Evolutionary conservation across 306 rosid genomes (phyloP).

Genomic region (Notholithocarpus densiflorus): DNA sequence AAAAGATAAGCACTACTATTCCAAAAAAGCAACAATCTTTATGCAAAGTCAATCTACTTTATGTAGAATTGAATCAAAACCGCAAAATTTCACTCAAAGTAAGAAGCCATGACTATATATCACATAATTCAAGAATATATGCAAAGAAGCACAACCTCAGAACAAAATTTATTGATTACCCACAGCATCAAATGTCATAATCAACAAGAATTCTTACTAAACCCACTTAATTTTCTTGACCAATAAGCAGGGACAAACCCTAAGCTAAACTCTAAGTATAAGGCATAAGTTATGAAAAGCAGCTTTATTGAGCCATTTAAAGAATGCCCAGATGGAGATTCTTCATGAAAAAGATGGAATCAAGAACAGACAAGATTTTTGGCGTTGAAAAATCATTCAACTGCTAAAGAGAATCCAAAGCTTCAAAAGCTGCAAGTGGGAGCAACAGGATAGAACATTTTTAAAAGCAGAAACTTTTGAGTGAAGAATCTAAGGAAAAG

Average conservation of each 20-base stretch:
- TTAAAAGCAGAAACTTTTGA: background rate
- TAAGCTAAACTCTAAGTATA: slow-evolving; percentile 12
- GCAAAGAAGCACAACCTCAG: slow-evolving; percentile 24
- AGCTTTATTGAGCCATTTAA: slow-evolving; percentile 15
- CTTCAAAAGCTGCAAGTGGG: slow-evolving; percentile 34
- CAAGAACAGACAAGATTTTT: slow-evolving; percentile 16
- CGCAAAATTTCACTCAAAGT: background rate
- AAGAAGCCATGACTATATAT: background rate
- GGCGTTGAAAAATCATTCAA: slow-evolving; percentile 8
- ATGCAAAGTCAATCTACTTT: background rate
- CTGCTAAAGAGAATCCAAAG: slow-evolving; percentile 27
- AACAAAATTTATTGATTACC: slow-evolving; percentile 2
- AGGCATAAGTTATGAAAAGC: slow-evolving; percentile 25
- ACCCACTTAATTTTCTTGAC: slow-evolving; percentile 7
- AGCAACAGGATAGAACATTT: slow-evolving; percentile 19
- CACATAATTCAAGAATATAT: slow-evolving; percentile 21
- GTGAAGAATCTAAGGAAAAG: slow-evolving; percentile 31
- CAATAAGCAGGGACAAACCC: slow-evolving; percentile 16
- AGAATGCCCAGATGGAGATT: slow-evolving; percentile 29
- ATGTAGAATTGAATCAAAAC: slow-evolving; percentile 1
- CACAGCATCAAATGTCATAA: slow-evolving; percentile 11
- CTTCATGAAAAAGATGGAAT: slow-evolving; percentile 15
- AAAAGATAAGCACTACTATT: slow-evolving; percentile 7
- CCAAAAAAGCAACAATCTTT: background rate
- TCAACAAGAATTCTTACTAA: slow-evolving; percentile 18